Base-by-base conservation (phyloP, 805 yeast genomes). In the Geotrichum ghanense region DNA sequence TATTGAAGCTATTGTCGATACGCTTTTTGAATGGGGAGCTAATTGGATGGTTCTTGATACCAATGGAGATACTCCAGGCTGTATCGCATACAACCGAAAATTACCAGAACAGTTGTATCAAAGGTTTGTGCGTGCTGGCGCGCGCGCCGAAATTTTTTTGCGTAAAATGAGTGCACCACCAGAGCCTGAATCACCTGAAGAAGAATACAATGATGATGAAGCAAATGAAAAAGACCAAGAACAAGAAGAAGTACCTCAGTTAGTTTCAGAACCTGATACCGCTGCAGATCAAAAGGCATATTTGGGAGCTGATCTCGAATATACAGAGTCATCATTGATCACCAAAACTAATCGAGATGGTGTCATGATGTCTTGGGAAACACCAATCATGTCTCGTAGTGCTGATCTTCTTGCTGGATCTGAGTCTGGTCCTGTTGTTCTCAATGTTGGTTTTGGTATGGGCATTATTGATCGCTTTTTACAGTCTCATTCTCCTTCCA, bases 331-430 rank as follows among this genome's bases (percentile, higher is more conserved):
- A 45, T 80, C 92, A 0, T 68, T 89, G 22, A 68, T 86, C 22
- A 90, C 97, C 1, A 71, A 76, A 50, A 81, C 77, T 21, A 68
- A 81, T 45, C 69, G 81, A 45, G 97, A 89, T 57, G 97, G 96
- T 16, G 97, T 89, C 2, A 89, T 89, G 97, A 89, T 89, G 97
- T 83, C 82, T 55, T 89, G 97, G 97, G 97, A 89, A 61, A 72
- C 78, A 3, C 75, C 78, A 19, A 69, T 89, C 47, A 89, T 89
- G 97, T 68, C 72, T 45, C 70, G 80, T 14, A 95, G 95, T 1
- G 82, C 94, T 47, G 79, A 83, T 26, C 68, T 90, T 0, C 60
- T 90, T n/a, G 62, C 59, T 1, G 61, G 60, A 1, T 68, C 70
- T 27, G 60, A 69, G 7, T 72, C 68, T 37, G 54, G 71, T 19